Conservation (phyloP, 1,139 yeast genomes). For the Ogataea hybrid region DNA sequence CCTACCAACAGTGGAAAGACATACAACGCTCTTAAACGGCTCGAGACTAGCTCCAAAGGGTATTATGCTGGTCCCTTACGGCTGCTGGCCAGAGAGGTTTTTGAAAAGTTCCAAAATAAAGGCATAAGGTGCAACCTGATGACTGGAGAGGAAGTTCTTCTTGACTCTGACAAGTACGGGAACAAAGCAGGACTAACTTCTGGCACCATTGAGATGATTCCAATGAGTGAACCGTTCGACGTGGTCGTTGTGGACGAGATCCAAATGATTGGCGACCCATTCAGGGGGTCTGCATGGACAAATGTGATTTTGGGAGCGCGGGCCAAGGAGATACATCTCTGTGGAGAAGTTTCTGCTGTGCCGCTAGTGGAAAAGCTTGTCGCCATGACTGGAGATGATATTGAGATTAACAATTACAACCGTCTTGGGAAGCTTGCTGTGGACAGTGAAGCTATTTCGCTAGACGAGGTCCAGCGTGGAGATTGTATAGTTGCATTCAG, state of each 20-base stretch:
- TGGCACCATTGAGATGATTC: conserved; percentile 95
- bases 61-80: conserved; percentile 95
- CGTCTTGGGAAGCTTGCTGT: conserved; percentile 73
- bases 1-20: conserved; percentile 99
- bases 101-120: conserved; percentile 68
- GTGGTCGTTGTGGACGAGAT: conserved; percentile 93
- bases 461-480: conserved; percentile 53
- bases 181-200: conserved; percentile 70
- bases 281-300: conserved; percentile 95
- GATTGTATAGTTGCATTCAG: conserved; percentile 92
- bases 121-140: conserved; percentile 75
- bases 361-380: conserved; percentile 59
- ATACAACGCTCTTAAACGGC: conserved; percentile 68
- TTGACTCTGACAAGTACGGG: conserved; percentile 67
- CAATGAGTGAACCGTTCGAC: conserved; percentile 64
- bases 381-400: conserved; percentile 72
- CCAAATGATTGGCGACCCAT: conserved; percentile 83
- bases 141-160: conserved; percentile 91
- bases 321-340: conserved; percentile 83
- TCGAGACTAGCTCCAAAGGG: conserved; percentile 72
- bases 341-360: conserved; percentile 89
- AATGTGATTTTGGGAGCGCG: conserved; percentile 83
- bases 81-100: conserved; percentile 85
- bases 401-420: conserved; percentile 64
- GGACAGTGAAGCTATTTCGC: conserved; percentile 38